phyloP scores from a whole-genome alignment of 768 basidiomycete genomes.

The Polyporus arcularius region DNA sequence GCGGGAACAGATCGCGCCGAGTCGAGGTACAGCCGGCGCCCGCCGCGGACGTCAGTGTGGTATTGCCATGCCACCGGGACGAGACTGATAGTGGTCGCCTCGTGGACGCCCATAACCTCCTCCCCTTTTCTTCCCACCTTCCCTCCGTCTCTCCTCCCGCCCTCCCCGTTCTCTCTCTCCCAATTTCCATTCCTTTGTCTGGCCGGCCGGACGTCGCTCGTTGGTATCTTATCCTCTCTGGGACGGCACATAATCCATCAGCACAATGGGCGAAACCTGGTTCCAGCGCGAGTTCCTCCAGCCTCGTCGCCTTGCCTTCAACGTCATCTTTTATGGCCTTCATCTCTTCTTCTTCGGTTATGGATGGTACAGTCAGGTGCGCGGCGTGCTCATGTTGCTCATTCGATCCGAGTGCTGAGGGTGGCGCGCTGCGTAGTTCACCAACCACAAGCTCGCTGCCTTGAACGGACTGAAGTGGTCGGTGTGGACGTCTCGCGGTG shows the following conservation, averaged over 20 bases:
- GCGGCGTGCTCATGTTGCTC: constrained; percentile 16
- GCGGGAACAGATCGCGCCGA: not conserved
- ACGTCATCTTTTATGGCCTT: constrained; percentile 76
- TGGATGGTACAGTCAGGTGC: constrained; percentile 87
- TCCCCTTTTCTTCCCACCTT: constrained; percentile 17
- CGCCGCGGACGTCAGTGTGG: constrained; percentile 1
- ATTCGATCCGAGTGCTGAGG: not conserved
- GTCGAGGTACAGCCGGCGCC: constrained; percentile 11
- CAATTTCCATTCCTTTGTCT: constrained; percentile 29
- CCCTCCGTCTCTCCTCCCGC: constrained; percentile 16
- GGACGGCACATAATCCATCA: constrained; percentile 16
- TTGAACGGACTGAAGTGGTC: constrained; percentile 82
- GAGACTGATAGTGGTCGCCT: constrained; percentile 11
- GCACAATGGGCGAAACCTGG: constrained; percentile 68
- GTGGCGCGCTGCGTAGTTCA: constrained; percentile 42
- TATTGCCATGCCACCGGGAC: constrained; percentile 20
- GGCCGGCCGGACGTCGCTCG: constrained; percentile 56
- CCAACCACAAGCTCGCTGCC: constrained; percentile 63
- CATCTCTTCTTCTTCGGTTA: constrained; percentile 77
- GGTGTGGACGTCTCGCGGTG: constrained; percentile 90
- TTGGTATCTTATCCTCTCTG: constrained; percentile 20
- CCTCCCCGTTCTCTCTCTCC: constrained; percentile 24
- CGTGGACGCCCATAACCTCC: constrained; percentile 9
- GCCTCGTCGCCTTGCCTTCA: constrained; percentile 68
- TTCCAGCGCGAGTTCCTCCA: constrained; percentile 69